Evolutionary conservation across 805 yeast genomes (phyloP).

Genomic region (Saturnispora galanensis): DNA sequence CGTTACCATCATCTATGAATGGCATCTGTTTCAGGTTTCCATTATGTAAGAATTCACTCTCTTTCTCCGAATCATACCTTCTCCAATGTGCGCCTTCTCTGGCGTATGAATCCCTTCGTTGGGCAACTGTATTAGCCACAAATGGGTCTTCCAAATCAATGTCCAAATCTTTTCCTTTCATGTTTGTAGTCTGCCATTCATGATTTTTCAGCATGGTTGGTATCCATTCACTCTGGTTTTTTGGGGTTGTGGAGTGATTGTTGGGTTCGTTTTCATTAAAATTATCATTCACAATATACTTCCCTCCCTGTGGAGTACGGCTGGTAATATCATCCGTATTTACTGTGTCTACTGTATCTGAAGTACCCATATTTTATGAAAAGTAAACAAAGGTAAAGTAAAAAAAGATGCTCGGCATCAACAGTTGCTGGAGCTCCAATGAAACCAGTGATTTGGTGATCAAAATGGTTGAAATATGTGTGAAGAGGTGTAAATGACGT

Average conservation of each 20-base stretch:
- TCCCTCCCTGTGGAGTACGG: conserved; percentile 1
- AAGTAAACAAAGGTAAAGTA: background rate
- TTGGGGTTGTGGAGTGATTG: background rate
- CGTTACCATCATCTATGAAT: conserved; percentile 9
- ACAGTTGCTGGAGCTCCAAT: too few species aligned
- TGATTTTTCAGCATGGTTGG: conserved; percentile 21
- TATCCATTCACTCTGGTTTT: conserved; percentile 15
- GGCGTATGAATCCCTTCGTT: conserved; percentile 12
- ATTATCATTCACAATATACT: conserved; percentile 9
- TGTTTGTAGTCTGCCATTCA: conserved; percentile 19
- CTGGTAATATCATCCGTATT: conserved; percentile 7
- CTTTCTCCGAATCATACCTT: conserved; percentile 18
- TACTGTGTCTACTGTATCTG: conserved; percentile 18
- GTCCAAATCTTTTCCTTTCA: background rate
- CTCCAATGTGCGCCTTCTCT: conserved; percentile 24
- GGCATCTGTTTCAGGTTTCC: conserved; percentile 17
- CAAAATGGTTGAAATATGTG: too few species aligned
- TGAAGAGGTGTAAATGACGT: too few species aligned
- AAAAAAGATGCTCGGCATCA: background rate
- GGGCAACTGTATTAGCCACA: conserved; percentile 17
- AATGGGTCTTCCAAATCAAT: conserved; percentile 6
- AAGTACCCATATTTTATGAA: background rate
- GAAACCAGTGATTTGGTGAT: too few species aligned
- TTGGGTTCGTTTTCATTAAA: conserved; percentile 6
- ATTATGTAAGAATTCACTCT: conserved; percentile 15